Percentiles rank a stretch among this genome's conserved stretches.
Evolutionary conservation across 23 red algal genomes (phyloP).

Genomic region (Gracilaria caudata): DNA sequence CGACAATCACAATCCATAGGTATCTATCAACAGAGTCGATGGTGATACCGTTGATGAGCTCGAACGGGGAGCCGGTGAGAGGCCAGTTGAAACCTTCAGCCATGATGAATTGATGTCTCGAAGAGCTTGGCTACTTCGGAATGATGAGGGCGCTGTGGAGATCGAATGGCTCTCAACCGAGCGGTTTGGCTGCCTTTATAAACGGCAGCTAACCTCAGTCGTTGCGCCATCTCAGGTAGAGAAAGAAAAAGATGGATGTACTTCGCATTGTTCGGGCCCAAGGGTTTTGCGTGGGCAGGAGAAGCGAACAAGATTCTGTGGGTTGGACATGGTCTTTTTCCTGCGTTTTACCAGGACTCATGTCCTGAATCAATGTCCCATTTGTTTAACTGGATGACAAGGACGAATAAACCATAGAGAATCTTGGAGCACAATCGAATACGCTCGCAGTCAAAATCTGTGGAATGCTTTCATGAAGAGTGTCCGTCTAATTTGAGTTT

Average conservation of each 20-base stretch:
- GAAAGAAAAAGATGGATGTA: not conserved
- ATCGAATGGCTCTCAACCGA: not conserved
- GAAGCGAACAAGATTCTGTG: no score
- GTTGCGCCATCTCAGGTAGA: not conserved
- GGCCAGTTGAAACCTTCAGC: constrained; percentile 14
- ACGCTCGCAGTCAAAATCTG: not conserved
- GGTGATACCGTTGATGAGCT: constrained; percentile 16
- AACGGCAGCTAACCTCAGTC: not conserved
- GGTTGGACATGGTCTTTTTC: no score
- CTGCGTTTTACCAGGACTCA: not conserved
- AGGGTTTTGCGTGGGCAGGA: not conserved
- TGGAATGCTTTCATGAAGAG: not conserved
- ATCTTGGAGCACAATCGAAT: not conserved
- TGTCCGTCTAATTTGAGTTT: no score
- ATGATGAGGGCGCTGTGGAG: not conserved
- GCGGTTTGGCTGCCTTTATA: not conserved
- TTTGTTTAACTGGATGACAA: not conserved
- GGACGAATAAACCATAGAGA: constrained; percentile 17
- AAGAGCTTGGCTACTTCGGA: constrained; percentile 35
- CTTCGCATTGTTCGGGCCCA: not conserved
- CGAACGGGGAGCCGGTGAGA: not conserved
- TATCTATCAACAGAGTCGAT: constrained; percentile 56
- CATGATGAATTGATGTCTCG: constrained; percentile 33
- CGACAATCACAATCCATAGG: constrained; percentile 75
- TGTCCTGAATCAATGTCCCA: not conserved